Percentiles rank a stretch among this genome's conserved stretches.
phyloP scores from a whole-genome alignment of 148 eudicot genomes.

The Heliosperma pusillum region DNA sequence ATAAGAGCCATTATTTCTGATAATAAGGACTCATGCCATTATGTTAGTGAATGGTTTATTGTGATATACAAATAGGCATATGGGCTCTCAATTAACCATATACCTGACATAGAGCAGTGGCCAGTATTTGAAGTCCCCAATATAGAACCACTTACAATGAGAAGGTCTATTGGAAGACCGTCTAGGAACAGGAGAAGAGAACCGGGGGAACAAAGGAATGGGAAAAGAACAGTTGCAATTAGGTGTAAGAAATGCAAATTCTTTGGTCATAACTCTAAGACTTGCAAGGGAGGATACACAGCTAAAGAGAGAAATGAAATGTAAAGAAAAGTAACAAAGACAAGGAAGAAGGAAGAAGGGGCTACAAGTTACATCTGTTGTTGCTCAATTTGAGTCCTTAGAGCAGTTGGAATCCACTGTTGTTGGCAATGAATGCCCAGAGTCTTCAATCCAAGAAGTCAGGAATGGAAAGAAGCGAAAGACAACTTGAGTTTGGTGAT shows the following conservation, averaged over 20 bases:
- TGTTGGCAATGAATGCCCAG: too few species aligned
- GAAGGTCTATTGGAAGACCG: not conserved
- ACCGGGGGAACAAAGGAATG: not conserved
- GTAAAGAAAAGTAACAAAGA: too few species aligned
- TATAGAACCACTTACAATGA: not conserved
- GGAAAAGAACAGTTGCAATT: not conserved
- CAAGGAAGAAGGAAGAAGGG: too few species aligned
- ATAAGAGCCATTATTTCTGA: not conserved
- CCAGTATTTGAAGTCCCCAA: not conserved
- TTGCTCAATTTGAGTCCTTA: too few species aligned
- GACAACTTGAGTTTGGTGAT: too few species aligned
- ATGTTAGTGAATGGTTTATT: not conserved
- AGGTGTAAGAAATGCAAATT: not conserved
- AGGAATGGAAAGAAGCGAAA: too few species aligned
- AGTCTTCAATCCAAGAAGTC: too few species aligned
- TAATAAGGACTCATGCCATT: not conserved
- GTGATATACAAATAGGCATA: not conserved
- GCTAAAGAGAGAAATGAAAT: not conserved
- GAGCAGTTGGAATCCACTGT: too few species aligned
- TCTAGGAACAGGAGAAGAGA: not conserved
- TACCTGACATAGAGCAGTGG: not conserved
- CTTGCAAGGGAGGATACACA: not conserved
- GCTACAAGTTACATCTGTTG: too few species aligned
- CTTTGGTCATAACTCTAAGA: not conserved
- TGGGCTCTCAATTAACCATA: not conserved